Evolutionary conservation across 2,329 filamentous ascomycete species (phyloP).

Genomic region (Cladophialophora immunda): DNA sequence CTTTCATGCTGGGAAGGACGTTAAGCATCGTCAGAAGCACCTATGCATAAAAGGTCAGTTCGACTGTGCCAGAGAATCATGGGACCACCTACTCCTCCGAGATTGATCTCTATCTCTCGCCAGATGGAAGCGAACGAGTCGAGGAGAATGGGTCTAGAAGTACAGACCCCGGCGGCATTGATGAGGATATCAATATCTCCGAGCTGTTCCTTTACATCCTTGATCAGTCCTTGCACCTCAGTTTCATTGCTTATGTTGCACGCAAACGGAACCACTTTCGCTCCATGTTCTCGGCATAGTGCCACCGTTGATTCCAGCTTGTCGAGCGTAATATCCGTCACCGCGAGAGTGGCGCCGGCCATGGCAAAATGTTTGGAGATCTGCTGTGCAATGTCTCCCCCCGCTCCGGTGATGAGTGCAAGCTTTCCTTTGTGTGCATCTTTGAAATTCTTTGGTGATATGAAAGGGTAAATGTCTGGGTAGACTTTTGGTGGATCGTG

Average conservation of each 20-base stretch:
- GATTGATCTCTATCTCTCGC: conserved; percentile 5
- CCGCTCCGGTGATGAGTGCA: not conserved
- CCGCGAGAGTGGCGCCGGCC: not conserved
- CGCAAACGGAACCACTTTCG: not conserved
- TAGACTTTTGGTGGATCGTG: not conserved
- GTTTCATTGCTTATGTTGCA: not conserved
- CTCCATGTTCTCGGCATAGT: not conserved
- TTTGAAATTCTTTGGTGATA: not conserved
- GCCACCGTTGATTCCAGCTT: not conserved
- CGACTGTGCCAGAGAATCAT: not conserved
- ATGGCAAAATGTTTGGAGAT: not conserved
- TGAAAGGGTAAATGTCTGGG: not conserved
- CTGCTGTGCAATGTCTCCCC: not conserved
- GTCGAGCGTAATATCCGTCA: not conserved
- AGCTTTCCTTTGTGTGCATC: not conserved
- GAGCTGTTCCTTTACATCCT: not conserved
- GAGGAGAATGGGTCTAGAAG: not conserved
- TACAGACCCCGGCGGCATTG: not conserved
- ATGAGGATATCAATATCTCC: conserved; percentile 3
- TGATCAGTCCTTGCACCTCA: not conserved
- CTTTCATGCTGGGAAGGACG: conserved; percentile 21
- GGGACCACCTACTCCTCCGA: not conserved
- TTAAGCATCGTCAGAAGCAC: not conserved
- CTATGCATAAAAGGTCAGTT: not conserved
- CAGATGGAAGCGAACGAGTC: conserved; percentile 1